phyloP scores from a whole-genome alignment of 257 asterid genomes.

The Anisodus tanguticus region DNA sequence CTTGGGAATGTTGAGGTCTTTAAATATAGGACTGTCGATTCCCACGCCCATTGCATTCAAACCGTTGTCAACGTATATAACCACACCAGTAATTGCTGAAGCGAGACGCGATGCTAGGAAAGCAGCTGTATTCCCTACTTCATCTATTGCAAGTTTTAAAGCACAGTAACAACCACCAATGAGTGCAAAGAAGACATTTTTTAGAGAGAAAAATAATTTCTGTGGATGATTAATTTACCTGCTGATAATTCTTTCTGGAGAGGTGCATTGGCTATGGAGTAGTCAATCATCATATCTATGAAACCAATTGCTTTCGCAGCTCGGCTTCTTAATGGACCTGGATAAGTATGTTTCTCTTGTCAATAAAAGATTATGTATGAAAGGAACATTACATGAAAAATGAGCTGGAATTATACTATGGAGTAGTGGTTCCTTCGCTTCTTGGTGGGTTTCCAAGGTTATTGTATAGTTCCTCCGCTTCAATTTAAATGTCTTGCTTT shows the following conservation, averaged over 20 bases:
- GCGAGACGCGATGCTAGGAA: conserved; percentile 83
- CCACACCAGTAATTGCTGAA: conserved; percentile 86
- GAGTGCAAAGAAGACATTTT: background rate
- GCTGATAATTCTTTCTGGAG: conserved; percentile 83
- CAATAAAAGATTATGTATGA: background rate
- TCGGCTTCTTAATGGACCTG: conserved; percentile 90
- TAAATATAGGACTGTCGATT: conserved; percentile 73
- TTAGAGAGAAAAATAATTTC: background rate
- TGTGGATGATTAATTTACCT: conserved; percentile 47
- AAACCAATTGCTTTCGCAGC: conserved; percentile 95
- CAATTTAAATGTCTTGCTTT: no score
- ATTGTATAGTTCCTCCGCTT: no score
- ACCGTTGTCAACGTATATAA: conserved; percentile 84
- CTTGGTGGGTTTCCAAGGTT: no score
- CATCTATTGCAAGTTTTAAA: conserved; percentile 55
- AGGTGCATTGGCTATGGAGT: conserved; percentile 77
- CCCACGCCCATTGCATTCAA: conserved; percentile 91
- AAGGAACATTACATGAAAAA: background rate
- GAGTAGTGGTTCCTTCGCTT: background rate
- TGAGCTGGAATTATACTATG: background rate
- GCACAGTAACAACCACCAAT: background rate
- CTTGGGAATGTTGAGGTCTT: conserved; percentile 72
- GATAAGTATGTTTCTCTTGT: background rate
- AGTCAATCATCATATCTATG: conserved; percentile 92
- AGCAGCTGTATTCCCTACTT: conserved; percentile 83